Conservation (phyloP, 2,329 filamentous ascomycete species). For the Nannizzia gypsea region DNA sequence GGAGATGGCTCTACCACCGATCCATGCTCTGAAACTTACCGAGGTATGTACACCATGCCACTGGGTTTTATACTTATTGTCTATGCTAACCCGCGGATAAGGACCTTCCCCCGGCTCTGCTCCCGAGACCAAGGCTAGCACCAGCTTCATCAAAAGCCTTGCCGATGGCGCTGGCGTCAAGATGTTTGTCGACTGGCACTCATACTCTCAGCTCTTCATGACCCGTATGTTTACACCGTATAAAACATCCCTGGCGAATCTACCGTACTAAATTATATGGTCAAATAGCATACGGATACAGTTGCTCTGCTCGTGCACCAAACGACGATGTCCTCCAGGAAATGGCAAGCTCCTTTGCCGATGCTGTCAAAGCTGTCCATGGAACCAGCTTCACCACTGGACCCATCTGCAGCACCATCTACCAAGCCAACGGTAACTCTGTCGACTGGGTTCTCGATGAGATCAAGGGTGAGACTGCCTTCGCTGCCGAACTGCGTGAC, state of each 20-base stretch:
- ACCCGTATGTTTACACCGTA: conserved; percentile 22
- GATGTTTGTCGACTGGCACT: conserved; percentile 55
- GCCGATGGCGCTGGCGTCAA: conserved; percentile 41
- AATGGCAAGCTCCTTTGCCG: conserved; percentile 39
- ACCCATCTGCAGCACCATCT: conserved; percentile 49
- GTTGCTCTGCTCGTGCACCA: conserved; percentile 38
- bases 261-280: not conserved
- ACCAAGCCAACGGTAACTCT: conserved; percentile 35
- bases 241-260: not conserved
- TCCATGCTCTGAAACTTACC: conserved; percentile 42
- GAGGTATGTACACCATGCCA: conserved; percentile 15
- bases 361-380: conserved; percentile 46
- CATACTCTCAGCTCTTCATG: conserved; percentile 49
- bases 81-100: not conserved
- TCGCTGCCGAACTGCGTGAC: conserved; percentile 41
- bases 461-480: conserved; percentile 33
- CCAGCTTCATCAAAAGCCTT: conserved; percentile 37
- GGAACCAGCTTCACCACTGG: conserved; percentile 33
- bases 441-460: conserved; percentile 39
- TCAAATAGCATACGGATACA: conserved; percentile 46
- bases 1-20: conserved; percentile 39
- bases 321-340: conserved; percentile 40
- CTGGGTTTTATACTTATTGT: not conserved
- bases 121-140: conserved; percentile 43
- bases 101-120: conserved; percentile 36